Percentiles rank a stretch among this genome's conserved stretches.
Evolutionary conservation across 2,329 filamentous ascomycete species (phyloP).

Genomic region (Stagonosporopsis chrysanthemi): DNA sequence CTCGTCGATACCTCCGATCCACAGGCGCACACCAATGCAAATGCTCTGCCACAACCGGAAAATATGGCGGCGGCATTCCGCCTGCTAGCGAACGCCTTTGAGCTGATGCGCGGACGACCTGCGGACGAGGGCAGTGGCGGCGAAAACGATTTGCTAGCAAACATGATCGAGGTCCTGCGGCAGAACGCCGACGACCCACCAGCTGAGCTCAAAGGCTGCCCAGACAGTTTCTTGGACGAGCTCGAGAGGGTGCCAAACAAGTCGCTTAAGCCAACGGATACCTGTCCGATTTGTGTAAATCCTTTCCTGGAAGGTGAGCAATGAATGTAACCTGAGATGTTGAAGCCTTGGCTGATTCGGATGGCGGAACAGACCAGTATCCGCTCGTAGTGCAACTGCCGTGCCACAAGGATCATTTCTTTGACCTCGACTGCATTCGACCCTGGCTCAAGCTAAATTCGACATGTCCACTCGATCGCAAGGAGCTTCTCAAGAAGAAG

Average conservation of each 20-base stretch:
- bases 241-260: conserved; percentile 66
- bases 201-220: conserved; percentile 66
- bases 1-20: conserved; percentile 63
- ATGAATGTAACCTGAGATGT: neutral
- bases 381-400: conserved; percentile 70
- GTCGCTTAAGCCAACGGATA: conserved; percentile 60
- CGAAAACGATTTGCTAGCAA: conserved; percentile 56
- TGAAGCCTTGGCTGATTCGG: conserved; percentile 27
- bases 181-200: conserved; percentile 66
- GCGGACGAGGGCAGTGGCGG: conserved; percentile 38
- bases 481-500: conserved; percentile 64
- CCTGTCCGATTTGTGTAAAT: conserved; percentile 68
- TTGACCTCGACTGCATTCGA: conserved; percentile 70
- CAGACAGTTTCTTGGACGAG: conserved; percentile 67
- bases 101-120: conserved; percentile 61
- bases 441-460: conserved; percentile 71
- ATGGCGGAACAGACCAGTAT: conserved; percentile 56
- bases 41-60: conserved; percentile 66
- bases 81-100: conserved; percentile 67
- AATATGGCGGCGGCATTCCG: conserved; percentile 68
- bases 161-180: conserved; percentile 64
- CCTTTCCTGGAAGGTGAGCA: conserved; percentile 65
- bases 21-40: conserved; percentile 59
- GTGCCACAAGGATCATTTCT: conserved; percentile 67
- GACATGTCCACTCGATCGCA: conserved; percentile 69